Percentiles rank a stretch among this genome's conserved stretches.
Conservation (phyloP, 345 rosid genomes). For the Populus alba region DNA sequence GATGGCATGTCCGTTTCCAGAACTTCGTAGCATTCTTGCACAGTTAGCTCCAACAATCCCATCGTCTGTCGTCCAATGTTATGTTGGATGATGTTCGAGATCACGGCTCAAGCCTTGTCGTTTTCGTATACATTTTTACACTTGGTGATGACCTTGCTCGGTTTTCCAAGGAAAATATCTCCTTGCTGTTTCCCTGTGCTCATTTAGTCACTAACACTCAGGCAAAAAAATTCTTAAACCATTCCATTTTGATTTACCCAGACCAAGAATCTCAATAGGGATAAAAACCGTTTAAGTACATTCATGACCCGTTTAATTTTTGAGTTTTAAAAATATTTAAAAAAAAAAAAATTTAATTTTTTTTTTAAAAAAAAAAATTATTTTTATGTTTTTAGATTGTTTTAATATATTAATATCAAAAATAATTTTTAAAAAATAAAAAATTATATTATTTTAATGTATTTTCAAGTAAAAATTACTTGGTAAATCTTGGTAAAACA, state of each 20-base stretch:
- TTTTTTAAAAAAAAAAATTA: no score
- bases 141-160: not conserved
- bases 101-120: no score
- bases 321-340: no score
- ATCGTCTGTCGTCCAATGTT: not conserved
- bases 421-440: no score
- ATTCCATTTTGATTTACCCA: not conserved
- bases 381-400: no score
- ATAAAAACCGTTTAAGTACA: no score
- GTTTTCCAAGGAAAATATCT: not conserved
- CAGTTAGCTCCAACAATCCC: not conserved
- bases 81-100: not conserved
- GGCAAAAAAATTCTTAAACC: not conserved
- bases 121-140: no score
- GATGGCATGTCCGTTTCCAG: not conserved
- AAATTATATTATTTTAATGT: no score
- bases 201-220: not conserved
- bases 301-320: no score
- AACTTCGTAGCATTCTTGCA: not conserved
- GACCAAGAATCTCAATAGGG: not conserved
- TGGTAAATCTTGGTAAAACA: no score
- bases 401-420: no score
- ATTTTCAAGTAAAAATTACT: rapidly evolving
- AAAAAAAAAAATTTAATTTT: no score
- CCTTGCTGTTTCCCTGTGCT: not conserved